These are phyloP conservation scores for Anthracocystis walkeri DNA, from an alignment of 1,284 basidiomycete genomes.

Conservation along the genomic window DNA sequence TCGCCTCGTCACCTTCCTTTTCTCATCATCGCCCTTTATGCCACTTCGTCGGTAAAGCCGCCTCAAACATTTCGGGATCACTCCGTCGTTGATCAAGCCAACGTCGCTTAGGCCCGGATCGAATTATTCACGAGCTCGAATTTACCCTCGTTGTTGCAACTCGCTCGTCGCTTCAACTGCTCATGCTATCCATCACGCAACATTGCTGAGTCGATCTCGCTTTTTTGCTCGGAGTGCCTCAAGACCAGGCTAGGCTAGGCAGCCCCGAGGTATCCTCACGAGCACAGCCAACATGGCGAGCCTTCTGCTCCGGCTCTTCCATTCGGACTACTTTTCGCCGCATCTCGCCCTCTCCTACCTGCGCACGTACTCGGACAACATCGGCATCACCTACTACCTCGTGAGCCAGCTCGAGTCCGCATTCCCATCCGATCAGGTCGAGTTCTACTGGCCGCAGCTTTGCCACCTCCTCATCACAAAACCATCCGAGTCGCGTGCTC, in stretches of 20 bases:
- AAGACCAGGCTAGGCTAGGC: not conserved
- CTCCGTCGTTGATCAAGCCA: too few species aligned
- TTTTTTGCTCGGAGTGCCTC: not conserved
- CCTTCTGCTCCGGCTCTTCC: slow-evolving; percentile 66
- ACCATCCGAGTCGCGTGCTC: slow-evolving; percentile 61
- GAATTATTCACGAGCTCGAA: not conserved
- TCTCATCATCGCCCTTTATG: not conserved
- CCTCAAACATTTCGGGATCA: not conserved
- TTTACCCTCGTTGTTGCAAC: too few species aligned
- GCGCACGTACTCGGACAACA: slow-evolving; percentile 66
- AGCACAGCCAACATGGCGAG: slow-evolving; percentile 54
- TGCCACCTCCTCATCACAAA: slow-evolving; percentile 67
- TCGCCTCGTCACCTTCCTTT: not conserved
- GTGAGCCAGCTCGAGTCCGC: slow-evolving; percentile 60
- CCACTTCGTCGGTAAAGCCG: not conserved
- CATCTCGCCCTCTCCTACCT: slow-evolving; percentile 67
- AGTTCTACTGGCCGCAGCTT: slow-evolving; percentile 69
- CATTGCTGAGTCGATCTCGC: not conserved
- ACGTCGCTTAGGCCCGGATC: not conserved
- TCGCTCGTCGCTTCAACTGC: not conserved
- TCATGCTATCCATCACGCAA: not conserved
- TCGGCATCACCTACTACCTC: slow-evolving; percentile 69
- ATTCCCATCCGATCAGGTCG: slow-evolving; percentile 60
- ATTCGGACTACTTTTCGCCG: slow-evolving; percentile 68
- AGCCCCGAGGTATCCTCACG: not conserved